Evolutionary conservation across 805 yeast genomes (phyloP).

Genomic region (Kodamaea nitidulidarum): DNA sequence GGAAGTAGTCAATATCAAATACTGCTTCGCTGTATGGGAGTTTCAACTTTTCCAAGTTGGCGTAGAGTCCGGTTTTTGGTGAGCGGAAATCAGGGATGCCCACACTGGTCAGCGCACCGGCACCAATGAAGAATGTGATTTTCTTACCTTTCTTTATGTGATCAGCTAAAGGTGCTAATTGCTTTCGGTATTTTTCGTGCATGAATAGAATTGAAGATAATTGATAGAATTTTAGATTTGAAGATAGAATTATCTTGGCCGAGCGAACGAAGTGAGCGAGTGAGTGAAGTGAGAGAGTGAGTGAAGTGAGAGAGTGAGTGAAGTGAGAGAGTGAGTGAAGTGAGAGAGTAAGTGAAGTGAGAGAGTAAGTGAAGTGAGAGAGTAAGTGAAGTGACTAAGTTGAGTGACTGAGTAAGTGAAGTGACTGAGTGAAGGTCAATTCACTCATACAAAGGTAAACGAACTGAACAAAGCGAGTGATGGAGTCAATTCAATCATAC

Average conservation of each 20-base stretch:
- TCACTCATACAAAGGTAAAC: no score
- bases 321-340: no score
- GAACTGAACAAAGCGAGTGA: no score
- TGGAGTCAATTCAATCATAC: no score
- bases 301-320: no score
- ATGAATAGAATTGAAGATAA: neutral
- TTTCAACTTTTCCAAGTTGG: slow-evolving; percentile 67
- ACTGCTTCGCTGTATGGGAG: slow-evolving; percentile 95
- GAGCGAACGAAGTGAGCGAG: no score
- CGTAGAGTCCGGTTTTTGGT: slow-evolving; percentile 84
- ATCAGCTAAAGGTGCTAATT: slow-evolving; percentile 24
- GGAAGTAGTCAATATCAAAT: slow-evolving; percentile 81
- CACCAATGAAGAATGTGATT: slow-evolving; percentile 76
- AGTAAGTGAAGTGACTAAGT: no score
- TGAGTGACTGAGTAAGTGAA: no score
- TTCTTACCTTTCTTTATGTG: slow-evolving; percentile 34
- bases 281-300: no score
- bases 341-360: no score
- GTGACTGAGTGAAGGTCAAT: no score
- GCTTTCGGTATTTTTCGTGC: slow-evolving; percentile 6
- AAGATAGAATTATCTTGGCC: neutral
- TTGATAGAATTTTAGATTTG: neutral
- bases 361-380: no score
- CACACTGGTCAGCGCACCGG: slow-evolving; percentile 89
- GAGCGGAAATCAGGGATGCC: slow-evolving; percentile 96